Conservation (phyloP, 2,329 filamentous ascomycete genomes). For the Phialocephala subalpina region DNA sequence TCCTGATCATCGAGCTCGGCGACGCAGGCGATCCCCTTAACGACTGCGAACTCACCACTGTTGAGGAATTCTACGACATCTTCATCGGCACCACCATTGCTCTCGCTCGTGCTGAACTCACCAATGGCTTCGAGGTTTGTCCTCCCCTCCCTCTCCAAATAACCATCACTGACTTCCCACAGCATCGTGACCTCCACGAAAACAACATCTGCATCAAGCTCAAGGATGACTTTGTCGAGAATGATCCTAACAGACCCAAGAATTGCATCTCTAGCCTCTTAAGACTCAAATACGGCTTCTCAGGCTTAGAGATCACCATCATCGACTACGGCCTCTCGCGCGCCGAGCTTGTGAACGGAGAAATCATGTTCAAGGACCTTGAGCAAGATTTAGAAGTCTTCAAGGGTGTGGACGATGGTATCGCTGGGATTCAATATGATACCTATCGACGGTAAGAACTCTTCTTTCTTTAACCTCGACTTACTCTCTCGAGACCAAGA, state of each 20-base stretch:
- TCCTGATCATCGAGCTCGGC: constrained; percentile 51
- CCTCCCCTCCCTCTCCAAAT: neutral
- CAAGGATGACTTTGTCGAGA: neutral
- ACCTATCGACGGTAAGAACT: constrained; percentile 66
- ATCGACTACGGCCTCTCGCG: constrained; percentile 72
- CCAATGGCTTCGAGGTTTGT: constrained; percentile 66
- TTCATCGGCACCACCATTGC: constrained; percentile 68
- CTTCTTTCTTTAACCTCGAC: constrained; percentile 48
- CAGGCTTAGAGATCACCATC: constrained; percentile 69
- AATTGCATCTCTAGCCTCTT: too few relatives aligned
- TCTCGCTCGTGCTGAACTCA: constrained; percentile 64
- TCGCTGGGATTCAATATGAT: constrained; percentile 56
- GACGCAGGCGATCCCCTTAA: constrained; percentile 69
- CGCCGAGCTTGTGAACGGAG: constrained; percentile 53
- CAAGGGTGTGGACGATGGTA: constrained; percentile 56
- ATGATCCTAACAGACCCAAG: constrained; percentile 4
- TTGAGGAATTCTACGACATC: constrained; percentile 68
- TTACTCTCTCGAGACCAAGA: neutral
- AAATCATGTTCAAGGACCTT: constrained; percentile 62
- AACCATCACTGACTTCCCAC: constrained; percentile 6
- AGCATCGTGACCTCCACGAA: constrained; percentile 73
- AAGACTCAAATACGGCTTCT: constrained; percentile 60
- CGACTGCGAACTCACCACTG: constrained; percentile 58
- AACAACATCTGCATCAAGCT: constrained; percentile 66
- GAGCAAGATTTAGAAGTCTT: constrained; percentile 68